A percentile compares a stretch with the other conserved stretches of the same genome.
These are phyloP conservation scores for Zygotorulaspora mrakii DNA, from an alignment of 1,139 yeast species.

Conservation along the genomic window DNA sequence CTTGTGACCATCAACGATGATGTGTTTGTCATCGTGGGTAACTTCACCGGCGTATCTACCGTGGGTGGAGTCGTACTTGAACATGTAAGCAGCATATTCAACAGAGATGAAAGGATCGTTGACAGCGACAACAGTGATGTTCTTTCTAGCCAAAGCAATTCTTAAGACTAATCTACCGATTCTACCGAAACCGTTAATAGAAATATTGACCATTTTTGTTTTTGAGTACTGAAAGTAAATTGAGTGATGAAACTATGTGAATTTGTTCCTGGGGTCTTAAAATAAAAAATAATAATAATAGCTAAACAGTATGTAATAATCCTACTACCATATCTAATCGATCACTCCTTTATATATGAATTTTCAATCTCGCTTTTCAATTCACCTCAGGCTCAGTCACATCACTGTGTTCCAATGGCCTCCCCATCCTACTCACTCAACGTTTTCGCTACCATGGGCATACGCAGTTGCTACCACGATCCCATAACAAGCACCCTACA, in stretches of 20 bases:
- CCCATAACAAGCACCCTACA: slow-evolving; percentile 4
- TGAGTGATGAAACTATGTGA: slow-evolving; percentile 13
- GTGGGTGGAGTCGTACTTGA: slow-evolving; percentile 87
- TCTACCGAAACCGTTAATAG: slow-evolving; percentile 91
- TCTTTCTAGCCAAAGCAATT: slow-evolving; percentile 66
- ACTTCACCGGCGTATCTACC: slow-evolving; percentile 73
- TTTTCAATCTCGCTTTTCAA: neutral
- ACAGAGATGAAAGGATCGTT: slow-evolving; percentile 82
- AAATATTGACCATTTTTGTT: slow-evolving; percentile 50
- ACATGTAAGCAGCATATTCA: slow-evolving; percentile 83
- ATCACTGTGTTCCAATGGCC: slow-evolving; percentile 1
- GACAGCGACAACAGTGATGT: slow-evolving; percentile 72
- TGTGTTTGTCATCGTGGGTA: slow-evolving; percentile 54
- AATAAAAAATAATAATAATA: too few species aligned
- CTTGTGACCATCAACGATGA: slow-evolving; percentile 63
- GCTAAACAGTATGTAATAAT: too few species aligned
- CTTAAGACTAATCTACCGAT: slow-evolving; percentile 79
- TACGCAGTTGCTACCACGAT: slow-evolving; percentile 3
- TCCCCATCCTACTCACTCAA: neutral
- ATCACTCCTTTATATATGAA: slow-evolving; percentile 7
- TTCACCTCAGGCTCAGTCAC: too few species aligned
- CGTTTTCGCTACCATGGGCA: neutral
- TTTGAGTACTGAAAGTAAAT: slow-evolving; percentile 15
- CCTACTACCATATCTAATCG: neutral
- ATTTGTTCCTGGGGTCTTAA: slow-evolving; percentile 16